These are phyloP conservation scores for Physaria fendleri DNA, from an alignment of 345 rosid species.

Conservation along the genomic window DNA sequence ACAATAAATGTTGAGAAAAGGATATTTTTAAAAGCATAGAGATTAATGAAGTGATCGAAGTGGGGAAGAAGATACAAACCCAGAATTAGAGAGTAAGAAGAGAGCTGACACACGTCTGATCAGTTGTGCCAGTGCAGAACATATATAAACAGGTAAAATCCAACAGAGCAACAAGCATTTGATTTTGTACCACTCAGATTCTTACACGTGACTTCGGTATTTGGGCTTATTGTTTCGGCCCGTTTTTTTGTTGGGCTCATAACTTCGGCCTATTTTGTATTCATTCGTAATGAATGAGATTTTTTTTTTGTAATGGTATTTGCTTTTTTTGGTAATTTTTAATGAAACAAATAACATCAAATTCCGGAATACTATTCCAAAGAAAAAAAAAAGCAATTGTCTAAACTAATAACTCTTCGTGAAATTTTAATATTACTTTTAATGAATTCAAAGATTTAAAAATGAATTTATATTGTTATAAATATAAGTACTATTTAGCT, in stretches of 20 bases:
- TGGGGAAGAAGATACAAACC: slow-evolving; percentile 23
- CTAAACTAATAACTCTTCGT: too few species aligned
- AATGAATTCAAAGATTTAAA: too few species aligned
- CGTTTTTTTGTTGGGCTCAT: slow-evolving; percentile 10
- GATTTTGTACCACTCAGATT: not conserved
- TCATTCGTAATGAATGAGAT: too few species aligned
- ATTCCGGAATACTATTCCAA: too few species aligned
- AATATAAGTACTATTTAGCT: too few species aligned
- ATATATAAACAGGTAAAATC: slow-evolving; percentile 28
- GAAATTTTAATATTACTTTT: too few species aligned
- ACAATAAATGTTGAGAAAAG: slow-evolving; percentile 20
- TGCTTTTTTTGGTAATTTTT: too few species aligned
- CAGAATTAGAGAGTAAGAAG: slow-evolving; percentile 24
- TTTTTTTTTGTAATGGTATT: too few species aligned
- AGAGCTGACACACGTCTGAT: slow-evolving; percentile 28
- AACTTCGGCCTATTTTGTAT: too few species aligned
- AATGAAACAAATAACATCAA: too few species aligned
- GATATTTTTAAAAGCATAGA: not conserved
- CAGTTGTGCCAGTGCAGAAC: slow-evolving; percentile 20
- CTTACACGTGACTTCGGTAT: slow-evolving; percentile 1
- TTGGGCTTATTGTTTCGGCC: slow-evolving; percentile 3
- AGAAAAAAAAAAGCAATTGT: too few species aligned
- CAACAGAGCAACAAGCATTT: slow-evolving; percentile 14
- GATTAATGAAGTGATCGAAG: slow-evolving; percentile 2
- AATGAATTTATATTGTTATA: too few species aligned